Evolutionary conservation across 495 filamentous ascomycete species (phyloP), one percentile per base, ranked within the genome.

Genomic region (Penicillium fimorum): DNA sequence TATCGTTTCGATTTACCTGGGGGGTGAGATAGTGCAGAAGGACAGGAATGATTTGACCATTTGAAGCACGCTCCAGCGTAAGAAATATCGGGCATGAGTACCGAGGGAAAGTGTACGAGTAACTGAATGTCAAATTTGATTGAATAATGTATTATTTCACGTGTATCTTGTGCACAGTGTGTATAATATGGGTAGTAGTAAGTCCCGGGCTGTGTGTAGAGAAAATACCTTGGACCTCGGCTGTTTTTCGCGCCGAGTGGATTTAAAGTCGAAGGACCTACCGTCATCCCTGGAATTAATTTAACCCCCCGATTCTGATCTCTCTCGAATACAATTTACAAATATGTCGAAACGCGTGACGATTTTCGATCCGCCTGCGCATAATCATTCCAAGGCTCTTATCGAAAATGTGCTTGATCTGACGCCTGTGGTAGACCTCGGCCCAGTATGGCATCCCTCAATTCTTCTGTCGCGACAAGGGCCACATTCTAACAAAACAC

Each of bases 351-450:
- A 73, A 51, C 65, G 66, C 20, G 68, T 70, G n/a, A 96, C 93
- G 2, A 79, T 97, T 43, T 85, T 95, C 50, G 80, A 84, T 57
- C 86, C 90, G 30, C 90, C 89, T 44, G 84, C 86, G 30, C 70
- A 82, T 48, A 84, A 94, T 70, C 72, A 82, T 22, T 82, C 83
- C 65, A 89, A 90, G 63, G 85, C 91, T 9, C 75, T 83, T 5
- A 93, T 98, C 60, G 94, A 98, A 76, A 92, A 92, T 72, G 83
- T 87, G 20, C 79, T 97, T 25, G 90, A 96, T 65, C 78, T 98
- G 64, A 93, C 88, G 3, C 84, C 87, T 24, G 73, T 97, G 38
- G 72, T 80, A 58, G 89, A 91, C 61, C 84, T 98, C 65, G 88
- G 89, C 35, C 90, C 89, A 49, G 88, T 91, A 79, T 61, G 82